Evolutionary conservation across 495 filamentous ascomycete genomes (phyloP), one percentile per base, ranked within the genome.

Genomic region (Lasiosphaeria miniovina): DNA sequence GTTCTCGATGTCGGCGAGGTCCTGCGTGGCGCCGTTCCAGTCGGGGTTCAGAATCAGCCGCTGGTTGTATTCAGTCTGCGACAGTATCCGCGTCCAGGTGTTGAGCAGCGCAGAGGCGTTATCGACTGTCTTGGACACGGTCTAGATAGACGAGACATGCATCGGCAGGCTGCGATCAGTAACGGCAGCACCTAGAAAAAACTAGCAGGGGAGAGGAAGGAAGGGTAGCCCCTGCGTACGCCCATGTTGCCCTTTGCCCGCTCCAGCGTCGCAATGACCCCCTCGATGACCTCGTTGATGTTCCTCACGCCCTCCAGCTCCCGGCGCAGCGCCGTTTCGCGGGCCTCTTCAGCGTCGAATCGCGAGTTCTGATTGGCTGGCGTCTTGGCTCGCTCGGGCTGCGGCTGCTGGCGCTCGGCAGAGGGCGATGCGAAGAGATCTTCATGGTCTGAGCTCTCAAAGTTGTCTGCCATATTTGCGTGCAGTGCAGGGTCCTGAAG

Each of bases 31-130:
- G 52, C 94, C 94, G 61, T 94, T 86, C 94, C 94, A 98, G 52
- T 85, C 78, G 3, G 89, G 88, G 63, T 93, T 90, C 40, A 97
- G 83, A 34, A 98, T 88, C 49, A 98, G 75, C 4, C 94, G 86
- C 68, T 98, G 92, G 67, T 95, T 98, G 71, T 98, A 93, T 74
- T 98, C 94, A 0, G 94, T 97, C 69, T 97, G 94, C 31, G 89
- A 93, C 4, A 98, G 83, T 61, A 98, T 97, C 57, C 91, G 86
- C 48, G 91, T 95, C 92, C 92, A 98, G 33, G 94, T 94, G 64
- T 93, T 91, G 40, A 98, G 83, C n/a, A 98, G 84, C 0, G 90
- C 91, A 40, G 91, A 93, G n/a, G 93, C 91, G 49, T 90, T 91
- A 54, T 82, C 77, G 33, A 97, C 90, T 4, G 94, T 97, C 54